Evolutionary conservation across 164 flowering plant species (phyloP).

Genomic region (Annona cherimola): DNA sequence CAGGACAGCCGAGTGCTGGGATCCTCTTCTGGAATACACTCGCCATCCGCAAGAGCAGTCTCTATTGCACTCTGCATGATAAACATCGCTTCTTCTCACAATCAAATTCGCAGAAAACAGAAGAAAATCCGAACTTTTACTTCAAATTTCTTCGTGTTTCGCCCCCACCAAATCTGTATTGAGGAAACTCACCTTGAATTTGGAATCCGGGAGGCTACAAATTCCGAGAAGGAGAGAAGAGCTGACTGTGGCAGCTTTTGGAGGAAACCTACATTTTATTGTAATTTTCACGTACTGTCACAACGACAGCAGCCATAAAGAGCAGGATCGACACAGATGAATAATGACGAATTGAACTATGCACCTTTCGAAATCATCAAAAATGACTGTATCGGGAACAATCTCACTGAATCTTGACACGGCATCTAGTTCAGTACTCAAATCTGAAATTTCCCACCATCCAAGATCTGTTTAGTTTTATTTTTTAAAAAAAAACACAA

Average conservation of each 20-base stretch:
- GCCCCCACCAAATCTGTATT: not conserved
- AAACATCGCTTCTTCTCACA: not conserved
- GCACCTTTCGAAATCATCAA: conserved; percentile 89
- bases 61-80: conserved; percentile 72
- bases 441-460: conserved; percentile 27
- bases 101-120: not conserved
- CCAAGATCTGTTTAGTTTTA: not conserved
- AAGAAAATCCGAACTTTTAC: not conserved
- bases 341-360: not conserved
- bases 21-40: conserved; percentile 46
- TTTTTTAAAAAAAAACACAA: not conserved
- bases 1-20: conserved; percentile 55
- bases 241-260: conserved; percentile 96
- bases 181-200: conserved; percentile 46
- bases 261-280: conserved; percentile 62
- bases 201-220: conserved; percentile 84
- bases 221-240: conserved; percentile 84
- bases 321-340: too few species aligned
- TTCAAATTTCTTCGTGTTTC: not conserved
- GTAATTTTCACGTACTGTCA: not conserved
- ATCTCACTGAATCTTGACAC: conserved; percentile 81
- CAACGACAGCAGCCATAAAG: not conserved
- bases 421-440: conserved; percentile 67
- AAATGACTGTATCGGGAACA: conserved; percentile 93
- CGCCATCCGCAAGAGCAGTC: conserved; percentile 75